Conservation (phyloP, 2,329 filamentous ascomycete species). For the Didymosphaeria variabile region DNA sequence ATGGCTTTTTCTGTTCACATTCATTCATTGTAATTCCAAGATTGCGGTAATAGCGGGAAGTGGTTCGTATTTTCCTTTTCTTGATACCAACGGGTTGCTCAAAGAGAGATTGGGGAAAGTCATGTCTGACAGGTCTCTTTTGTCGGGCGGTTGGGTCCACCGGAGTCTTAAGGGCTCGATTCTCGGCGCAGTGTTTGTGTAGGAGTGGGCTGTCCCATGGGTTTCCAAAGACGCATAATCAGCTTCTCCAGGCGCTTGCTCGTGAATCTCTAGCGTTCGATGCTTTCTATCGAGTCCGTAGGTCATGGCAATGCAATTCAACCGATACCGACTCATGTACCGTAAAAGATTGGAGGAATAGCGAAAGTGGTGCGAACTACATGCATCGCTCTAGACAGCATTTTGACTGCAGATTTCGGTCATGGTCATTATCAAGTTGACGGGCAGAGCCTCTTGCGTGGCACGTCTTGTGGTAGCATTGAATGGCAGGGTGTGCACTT, state of each 20-base stretch:
- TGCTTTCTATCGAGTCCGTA: not conserved
- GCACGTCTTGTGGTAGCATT: not conserved
- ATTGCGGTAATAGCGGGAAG: conserved; percentile 12
- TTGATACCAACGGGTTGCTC: conserved; percentile 10
- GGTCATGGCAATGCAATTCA: not conserved
- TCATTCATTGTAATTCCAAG: conserved; percentile 19
- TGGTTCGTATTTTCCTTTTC: not conserved
- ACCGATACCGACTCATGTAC: not conserved
- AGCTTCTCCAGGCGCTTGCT: not conserved
- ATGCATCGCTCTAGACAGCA: not conserved
- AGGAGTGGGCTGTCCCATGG: not conserved
- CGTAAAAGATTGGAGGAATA: not conserved
- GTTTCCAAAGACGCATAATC: not conserved
- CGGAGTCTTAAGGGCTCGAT: not conserved
- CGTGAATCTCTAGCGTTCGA: not conserved
- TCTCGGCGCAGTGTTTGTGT: conserved; percentile 5
- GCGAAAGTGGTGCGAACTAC: not conserved
- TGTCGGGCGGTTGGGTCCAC: conserved; percentile 6
- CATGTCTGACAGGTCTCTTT: conserved; percentile 10
- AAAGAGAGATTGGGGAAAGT: not conserved
- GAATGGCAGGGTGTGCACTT: not conserved
- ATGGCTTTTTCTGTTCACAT: conserved; percentile 31
- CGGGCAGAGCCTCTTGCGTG: too few species aligned
- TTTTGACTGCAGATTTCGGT: not conserved
- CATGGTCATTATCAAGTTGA: not conserved